Conservation (phyloP, 495 filamentous ascomycete species). For the Haplographium delicatum region DNA sequence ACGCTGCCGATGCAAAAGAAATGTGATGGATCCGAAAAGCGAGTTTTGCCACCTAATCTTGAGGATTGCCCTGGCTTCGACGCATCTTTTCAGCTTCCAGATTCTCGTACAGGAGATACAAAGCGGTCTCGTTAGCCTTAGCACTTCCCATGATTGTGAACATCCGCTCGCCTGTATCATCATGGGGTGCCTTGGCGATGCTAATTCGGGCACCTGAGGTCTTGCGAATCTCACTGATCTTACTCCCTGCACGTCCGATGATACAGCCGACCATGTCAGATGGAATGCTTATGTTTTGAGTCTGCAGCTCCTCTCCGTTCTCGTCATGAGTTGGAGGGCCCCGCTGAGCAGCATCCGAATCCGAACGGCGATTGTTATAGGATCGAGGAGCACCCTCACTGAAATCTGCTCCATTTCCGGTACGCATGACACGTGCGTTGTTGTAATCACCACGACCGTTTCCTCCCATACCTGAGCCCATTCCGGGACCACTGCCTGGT, state of each 20-base stretch:
- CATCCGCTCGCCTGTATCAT: conserved; percentile 97
- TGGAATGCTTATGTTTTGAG: conserved; percentile 98
- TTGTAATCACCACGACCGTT: conserved; percentile 45
- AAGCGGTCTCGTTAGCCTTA: conserved; percentile 85
- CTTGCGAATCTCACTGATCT: conserved; percentile 97
- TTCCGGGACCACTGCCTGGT: conserved; percentile 31
- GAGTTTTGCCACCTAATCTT: conserved; percentile 46
- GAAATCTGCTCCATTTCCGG: conserved; percentile 96
- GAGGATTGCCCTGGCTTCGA: conserved; percentile 66
- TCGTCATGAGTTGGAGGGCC: conserved; percentile 82
- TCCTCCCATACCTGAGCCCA: conserved; percentile 37
- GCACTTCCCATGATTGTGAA: conserved; percentile 97
- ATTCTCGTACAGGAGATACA: conserved; percentile 97
- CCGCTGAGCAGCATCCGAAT: conserved; percentile 66
- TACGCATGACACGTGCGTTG: conserved; percentile 76
- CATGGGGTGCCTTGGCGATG: conserved; percentile 96
- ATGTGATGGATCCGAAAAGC: conserved; percentile 24
- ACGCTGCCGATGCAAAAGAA: conserved; percentile 27
- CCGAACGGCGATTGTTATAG: conserved; percentile 67
- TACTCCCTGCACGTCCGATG: conserved; percentile 87
- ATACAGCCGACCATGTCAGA: conserved; percentile 99
- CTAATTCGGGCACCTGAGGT: conserved; percentile 94
- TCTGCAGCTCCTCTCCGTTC: conserved; percentile 95
- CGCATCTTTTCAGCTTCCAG: conserved; percentile 98
- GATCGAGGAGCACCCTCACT: conserved; percentile 65